phyloP scores from a whole-genome alignment of 306 rosid genomes.

The Casuarina equisetifolia region DNA sequence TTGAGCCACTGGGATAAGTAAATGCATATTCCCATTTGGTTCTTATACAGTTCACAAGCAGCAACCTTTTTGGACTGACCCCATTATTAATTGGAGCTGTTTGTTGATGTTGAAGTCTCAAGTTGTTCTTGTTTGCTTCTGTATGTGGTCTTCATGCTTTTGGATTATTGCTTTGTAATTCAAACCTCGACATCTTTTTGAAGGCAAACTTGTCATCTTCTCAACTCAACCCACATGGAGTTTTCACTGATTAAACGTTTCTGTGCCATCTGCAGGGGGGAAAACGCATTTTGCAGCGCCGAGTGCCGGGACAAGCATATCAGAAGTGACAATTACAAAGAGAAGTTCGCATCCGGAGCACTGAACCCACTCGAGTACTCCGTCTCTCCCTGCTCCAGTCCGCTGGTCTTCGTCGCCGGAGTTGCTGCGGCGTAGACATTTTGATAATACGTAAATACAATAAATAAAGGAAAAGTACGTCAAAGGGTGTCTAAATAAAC shows the following conservation, averaged over 20 bases:
- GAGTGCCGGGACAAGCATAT: slow-evolving; percentile 69
- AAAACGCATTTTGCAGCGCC: slow-evolving; percentile 63
- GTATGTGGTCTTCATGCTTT: slow-evolving; percentile 15
- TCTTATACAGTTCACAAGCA: background rate
- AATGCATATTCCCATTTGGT: background rate
- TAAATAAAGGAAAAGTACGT: background rate
- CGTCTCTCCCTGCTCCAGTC: slow-evolving; percentile 51
- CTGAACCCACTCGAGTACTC: slow-evolving; percentile 46
- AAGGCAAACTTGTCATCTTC: background rate
- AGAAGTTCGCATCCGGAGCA: slow-evolving; percentile 40
- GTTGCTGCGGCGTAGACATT: slow-evolving; percentile 51
- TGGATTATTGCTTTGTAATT: background rate
- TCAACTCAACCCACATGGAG: background rate
- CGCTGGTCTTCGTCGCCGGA: slow-evolving; percentile 41
- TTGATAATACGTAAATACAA: slow-evolving; percentile 18
- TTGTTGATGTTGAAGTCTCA: background rate
- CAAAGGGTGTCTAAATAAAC: slow-evolving; percentile 24
- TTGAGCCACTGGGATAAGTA: background rate
- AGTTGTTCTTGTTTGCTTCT: slow-evolving; percentile 10
- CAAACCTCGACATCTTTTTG: slow-evolving; percentile 1
- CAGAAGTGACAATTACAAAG: slow-evolving; percentile 44
- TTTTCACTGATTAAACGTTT: slow-evolving; percentile 13
- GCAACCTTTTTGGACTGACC: background rate
- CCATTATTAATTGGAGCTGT: background rate
- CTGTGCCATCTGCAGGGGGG: slow-evolving; percentile 51